A percentile compares a stretch with the other conserved stretches of the same genome.
phyloP scores from a whole-genome alignment of 352 stramenopile species.

The Nothophytophthora sp. region DNA sequence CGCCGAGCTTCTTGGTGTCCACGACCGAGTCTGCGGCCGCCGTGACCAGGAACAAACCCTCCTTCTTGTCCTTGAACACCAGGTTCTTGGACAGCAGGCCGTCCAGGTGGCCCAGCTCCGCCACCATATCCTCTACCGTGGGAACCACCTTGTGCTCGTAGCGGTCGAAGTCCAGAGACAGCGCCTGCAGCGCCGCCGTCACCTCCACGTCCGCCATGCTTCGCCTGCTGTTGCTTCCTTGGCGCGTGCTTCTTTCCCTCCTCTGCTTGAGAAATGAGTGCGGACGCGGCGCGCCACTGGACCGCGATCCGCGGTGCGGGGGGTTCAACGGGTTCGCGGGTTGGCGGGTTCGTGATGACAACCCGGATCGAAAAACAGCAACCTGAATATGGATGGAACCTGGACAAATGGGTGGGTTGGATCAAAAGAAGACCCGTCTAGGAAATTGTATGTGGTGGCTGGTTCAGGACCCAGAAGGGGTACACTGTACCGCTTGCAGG shows the following conservation, averaged over 20 bases:
- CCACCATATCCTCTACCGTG: slow-evolving; percentile 71
- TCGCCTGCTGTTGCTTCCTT: slow-evolving; percentile 11
- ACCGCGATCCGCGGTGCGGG: no score
- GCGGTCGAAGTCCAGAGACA: slow-evolving; percentile 53
- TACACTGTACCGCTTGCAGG: no score
- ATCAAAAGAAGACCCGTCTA: no score
- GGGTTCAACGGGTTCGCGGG: no score
- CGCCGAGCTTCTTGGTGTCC: slow-evolving; percentile 91
- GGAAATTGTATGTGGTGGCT: no score
- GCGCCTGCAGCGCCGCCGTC: slow-evolving; percentile 55
- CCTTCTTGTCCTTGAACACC: slow-evolving; percentile 98
- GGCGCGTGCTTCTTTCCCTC: no score
- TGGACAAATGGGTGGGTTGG: no score
- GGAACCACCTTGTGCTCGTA: slow-evolving; percentile 64
- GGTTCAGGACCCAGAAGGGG: no score
- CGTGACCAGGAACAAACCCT: slow-evolving; percentile 96
- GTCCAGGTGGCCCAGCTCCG: slow-evolving; percentile 78
- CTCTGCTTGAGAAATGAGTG: neutral
- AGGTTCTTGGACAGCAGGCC: slow-evolving; percentile 95
- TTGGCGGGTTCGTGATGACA: no score
- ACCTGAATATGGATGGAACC: no score
- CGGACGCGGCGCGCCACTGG: neutral
- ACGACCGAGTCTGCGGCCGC: slow-evolving; percentile 83
- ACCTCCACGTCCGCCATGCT: slow-evolving; percentile 61
- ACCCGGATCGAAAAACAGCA: no score